These are phyloP conservation scores for Chytriomyces confervae DNA, from an alignment of 192 early-diverging fungal genomes.

Conservation along the genomic window DNA sequence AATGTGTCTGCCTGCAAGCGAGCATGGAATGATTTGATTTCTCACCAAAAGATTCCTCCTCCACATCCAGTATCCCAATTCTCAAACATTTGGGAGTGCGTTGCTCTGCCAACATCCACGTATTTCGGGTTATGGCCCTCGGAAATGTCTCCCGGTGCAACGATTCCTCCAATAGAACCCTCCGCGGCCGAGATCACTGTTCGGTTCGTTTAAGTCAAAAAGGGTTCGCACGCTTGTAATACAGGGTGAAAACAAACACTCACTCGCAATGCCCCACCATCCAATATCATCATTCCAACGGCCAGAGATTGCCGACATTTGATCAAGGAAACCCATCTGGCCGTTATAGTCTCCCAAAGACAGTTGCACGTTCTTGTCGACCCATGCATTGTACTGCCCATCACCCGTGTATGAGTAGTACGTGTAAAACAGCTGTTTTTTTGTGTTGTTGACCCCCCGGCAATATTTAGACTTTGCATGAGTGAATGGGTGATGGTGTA, in stretches of 20 bases:
- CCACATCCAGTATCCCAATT: slow-evolving; percentile 51
- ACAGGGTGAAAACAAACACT: slow-evolving; percentile 7
- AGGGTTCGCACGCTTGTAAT: slow-evolving; percentile 28
- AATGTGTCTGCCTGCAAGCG: neutral
- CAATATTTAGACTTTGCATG: neutral
- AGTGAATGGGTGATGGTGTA: neutral
- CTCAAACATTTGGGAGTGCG: slow-evolving; percentile 45
- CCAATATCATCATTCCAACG: slow-evolving; percentile 52
- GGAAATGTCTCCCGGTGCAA: slow-evolving; percentile 8
- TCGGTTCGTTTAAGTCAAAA: neutral
- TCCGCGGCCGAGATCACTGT: slow-evolving; percentile 37
- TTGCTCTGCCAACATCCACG: slow-evolving; percentile 40
- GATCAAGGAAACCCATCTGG: slow-evolving; percentile 29
- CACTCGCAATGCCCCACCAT: slow-evolving; percentile 51
- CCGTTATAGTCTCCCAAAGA: slow-evolving; percentile 14
- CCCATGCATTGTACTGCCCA: slow-evolving; percentile 19
- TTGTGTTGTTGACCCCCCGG: neutral
- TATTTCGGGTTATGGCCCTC: slow-evolving; percentile 16
- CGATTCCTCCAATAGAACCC: slow-evolving; percentile 10
- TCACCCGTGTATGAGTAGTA: slow-evolving; percentile 30
- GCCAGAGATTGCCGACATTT: slow-evolving; percentile 11
- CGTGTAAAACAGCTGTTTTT: slow-evolving; percentile 22
- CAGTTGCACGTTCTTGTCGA: slow-evolving; percentile 20
- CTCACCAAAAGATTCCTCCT: slow-evolving; percentile 58
- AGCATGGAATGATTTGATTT: too few relatives aligned